Evolutionary conservation across 140 eudicot species (phyloP).

Genomic region (Stevia rebaudiana): DNA sequence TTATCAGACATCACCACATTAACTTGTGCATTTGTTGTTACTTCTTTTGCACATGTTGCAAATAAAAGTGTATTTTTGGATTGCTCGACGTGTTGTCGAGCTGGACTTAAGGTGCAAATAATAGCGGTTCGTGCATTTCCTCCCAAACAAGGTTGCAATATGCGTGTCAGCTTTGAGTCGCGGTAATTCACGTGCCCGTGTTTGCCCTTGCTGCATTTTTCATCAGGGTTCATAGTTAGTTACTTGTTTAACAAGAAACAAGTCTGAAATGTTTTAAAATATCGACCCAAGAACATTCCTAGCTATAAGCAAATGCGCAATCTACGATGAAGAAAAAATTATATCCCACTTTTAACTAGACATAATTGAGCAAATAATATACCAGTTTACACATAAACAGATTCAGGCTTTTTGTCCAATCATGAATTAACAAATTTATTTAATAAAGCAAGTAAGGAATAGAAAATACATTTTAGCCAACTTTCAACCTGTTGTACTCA

Average conservation of each 20-base stretch:
- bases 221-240: not conserved
- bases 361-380: too few relatives aligned
- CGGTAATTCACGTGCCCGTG: slow-evolving; percentile 95
- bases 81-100: slow-evolving; percentile 91
- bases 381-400: too few relatives aligned
- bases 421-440: not conserved
- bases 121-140: slow-evolving; percentile 98
- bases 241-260: not conserved
- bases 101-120: slow-evolving; percentile 94
- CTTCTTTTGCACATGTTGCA: slow-evolving; percentile 97
- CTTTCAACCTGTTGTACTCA: not conserved
- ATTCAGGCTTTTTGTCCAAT: too few relatives aligned
- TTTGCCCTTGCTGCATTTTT: slow-evolving; percentile 78
- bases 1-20: slow-evolving; percentile 99
- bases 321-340: not conserved
- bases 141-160: slow-evolving; percentile 90
- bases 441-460: not conserved
- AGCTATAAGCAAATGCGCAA: too few relatives aligned
- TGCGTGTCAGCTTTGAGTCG: slow-evolving; percentile 93
- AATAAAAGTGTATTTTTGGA: slow-evolving; percentile 86
- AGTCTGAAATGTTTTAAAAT: not conserved
- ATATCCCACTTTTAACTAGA: not conserved
- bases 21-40: slow-evolving; percentile 91
- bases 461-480: not conserved
- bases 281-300: too few relatives aligned